These are phyloP conservation scores for Circinella umbellata DNA, from an alignment of 371 early-diverging fungal species.

Conservation along the genomic window DNA sequence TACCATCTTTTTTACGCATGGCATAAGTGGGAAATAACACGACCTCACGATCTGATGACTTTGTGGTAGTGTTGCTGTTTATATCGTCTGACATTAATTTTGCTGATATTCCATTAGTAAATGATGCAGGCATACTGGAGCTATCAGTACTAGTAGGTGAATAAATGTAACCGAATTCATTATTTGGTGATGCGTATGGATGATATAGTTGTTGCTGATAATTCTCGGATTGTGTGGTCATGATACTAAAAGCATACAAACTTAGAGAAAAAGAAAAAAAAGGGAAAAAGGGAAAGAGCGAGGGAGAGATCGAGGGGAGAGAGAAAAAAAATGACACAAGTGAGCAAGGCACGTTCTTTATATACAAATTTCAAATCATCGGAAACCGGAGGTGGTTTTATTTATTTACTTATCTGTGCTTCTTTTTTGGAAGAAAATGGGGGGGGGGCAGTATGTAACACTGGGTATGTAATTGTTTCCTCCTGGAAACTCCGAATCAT, in stretches of 20 bases:
- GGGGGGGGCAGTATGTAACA: too few relatives aligned
- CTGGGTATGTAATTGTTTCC: too few relatives aligned
- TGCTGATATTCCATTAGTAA: background rate
- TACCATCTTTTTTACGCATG: conserved; percentile 22
- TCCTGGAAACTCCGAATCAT: too few relatives aligned
- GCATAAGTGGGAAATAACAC: conserved; percentile 33
- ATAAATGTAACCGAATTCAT: background rate
- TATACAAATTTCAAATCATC: background rate
- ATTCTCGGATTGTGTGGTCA: background rate
- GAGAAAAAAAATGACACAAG: background rate
- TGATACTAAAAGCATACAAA: background rate
- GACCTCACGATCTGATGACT: conserved; percentile 22
- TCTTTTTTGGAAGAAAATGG: too few relatives aligned
- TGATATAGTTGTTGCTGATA: background rate
- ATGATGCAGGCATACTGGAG: background rate
- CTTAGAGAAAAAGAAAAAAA: background rate
- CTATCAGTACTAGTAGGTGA: conserved; percentile 2
- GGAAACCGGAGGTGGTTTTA: too few relatives aligned
- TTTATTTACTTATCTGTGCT: too few relatives aligned
- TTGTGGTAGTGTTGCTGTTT: too few relatives aligned
- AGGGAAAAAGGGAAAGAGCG: background rate
- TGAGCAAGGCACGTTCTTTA: background rate
- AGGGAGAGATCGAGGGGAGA: background rate
- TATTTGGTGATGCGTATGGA: background rate
- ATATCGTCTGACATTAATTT: background rate